These are phyloP conservation scores for Dispira parvispora DNA, from an alignment of 192 early-diverging fungal genomes.

Conservation along the genomic window DNA sequence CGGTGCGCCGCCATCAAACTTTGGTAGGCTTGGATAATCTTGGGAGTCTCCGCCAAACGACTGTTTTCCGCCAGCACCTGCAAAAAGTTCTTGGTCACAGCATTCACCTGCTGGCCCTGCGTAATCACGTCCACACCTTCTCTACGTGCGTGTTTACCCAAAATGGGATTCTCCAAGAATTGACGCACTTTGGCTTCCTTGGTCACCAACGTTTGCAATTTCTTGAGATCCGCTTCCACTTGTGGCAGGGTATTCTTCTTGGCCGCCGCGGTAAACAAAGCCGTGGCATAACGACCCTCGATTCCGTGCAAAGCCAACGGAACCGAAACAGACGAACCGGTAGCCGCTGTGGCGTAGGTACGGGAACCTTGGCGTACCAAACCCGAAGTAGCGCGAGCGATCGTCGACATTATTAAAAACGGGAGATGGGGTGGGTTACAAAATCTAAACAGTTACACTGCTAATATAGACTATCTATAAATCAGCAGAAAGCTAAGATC, in stretches of 20 bases:
- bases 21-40: conserved; percentile 64
- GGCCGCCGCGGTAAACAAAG: conserved; percentile 84
- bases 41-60: conserved; percentile 66
- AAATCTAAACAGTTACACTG: too few species aligned
- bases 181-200: conserved; percentile 55
- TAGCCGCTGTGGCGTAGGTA: neutral
- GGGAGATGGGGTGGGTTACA: too few species aligned
- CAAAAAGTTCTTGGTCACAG: conserved; percentile 86
- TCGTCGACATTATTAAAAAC: too few species aligned
- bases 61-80: conserved; percentile 85
- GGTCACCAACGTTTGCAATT: conserved; percentile 41
- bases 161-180: conserved; percentile 74
- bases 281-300: conserved; percentile 94
- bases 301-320: conserved; percentile 79
- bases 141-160: conserved; percentile 66
- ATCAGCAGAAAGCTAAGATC: too few species aligned
- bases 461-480: too few species aligned
- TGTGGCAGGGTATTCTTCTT: conserved; percentile 58
- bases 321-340: conserved; percentile 19
- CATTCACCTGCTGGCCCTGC: conserved; percentile 46
- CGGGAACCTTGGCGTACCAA: neutral
- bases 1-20: conserved; percentile 79
- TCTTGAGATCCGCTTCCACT: conserved; percentile 72
- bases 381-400: neutral
- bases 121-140: conserved; percentile 47